Base-by-base conservation (phyloP, 1,284 basidiomycete genomes). In the Heterobasidion annosum region DNA sequence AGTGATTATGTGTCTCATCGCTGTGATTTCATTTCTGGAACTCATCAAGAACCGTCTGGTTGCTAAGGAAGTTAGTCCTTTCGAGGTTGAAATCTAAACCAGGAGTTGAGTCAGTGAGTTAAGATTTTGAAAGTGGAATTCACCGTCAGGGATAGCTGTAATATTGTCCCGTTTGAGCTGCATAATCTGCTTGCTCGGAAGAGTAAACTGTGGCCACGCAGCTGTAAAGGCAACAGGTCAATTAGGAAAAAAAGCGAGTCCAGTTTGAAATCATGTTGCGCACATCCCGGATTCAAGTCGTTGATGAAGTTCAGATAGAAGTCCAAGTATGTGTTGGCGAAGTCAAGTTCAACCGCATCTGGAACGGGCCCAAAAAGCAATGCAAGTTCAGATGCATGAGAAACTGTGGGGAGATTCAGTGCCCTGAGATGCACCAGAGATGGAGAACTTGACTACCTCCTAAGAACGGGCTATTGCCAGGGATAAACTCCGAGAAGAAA, bases 221-320 rank as follows among this genome's bases (percentile, higher is more conserved):
- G 67, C 78, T 78, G 54, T 7, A 46, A 13, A 9, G 15, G 3
- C 13, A 13, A 5, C 4, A 40, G 37, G 8, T 40, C 37, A n/a
- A 12, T 12, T 1, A 12, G 7, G 0, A 8, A 40, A n/a, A 10
- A n/a, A 5, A 8, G 15, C 37, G n/a, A 12, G 1, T 12, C n/a
- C 37, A n/a, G n/a, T 5, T 10, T 12, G 37, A 8, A 3, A 40
- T 40, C 37, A 1, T 25, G 37, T 10, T 40, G n/a, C 54, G 19
- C 55, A 80, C 79, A 56, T 55, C 79, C 79, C 12, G 79, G 80
- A 57, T 76, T 70, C 42, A 80, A 64, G 60, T 81, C 74, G 57
- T 70, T 68, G 42, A 81, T 65, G 58, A 82, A 82, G 57, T 73
- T 77, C 63, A 82, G 69, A 57, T 77, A 81, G 57, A 74, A 77